Evolutionary conservation across 441 rosid genomes (phyloP).

Genomic region (Adansonia rubrostipa): DNA sequence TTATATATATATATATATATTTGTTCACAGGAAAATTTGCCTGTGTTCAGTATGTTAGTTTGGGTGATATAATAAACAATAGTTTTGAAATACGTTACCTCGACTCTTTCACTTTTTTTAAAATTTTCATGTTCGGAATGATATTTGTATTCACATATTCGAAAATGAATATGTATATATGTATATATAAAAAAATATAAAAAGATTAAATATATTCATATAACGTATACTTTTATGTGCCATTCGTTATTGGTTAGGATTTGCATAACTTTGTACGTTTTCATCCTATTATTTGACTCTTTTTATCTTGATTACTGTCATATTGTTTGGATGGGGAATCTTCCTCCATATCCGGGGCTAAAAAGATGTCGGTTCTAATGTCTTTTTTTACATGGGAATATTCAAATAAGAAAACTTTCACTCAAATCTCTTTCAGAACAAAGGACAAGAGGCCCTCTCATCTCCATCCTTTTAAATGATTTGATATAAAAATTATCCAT

Average conservation of each 20-base stretch:
- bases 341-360: slow-evolving; percentile 49
- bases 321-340: slow-evolving; percentile 39
- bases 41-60: not conserved
- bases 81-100: not conserved
- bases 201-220: too few relatives aligned
- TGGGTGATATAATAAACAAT: not conserved
- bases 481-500: slow-evolving; percentile 25
- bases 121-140: too few relatives aligned
- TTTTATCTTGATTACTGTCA: slow-evolving; percentile 32
- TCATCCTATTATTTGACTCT: slow-evolving; percentile 17
- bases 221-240: too few relatives aligned
- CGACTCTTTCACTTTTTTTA: too few relatives aligned
- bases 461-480: slow-evolving; percentile 20
- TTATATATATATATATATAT: not conserved
- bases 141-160: too few relatives aligned
- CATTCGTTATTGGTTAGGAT: not conserved
- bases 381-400: slow-evolving; percentile 34
- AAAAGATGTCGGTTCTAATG: slow-evolving; percentile 41
- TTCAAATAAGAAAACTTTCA: slow-evolving; percentile 25
- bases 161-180: too few relatives aligned
- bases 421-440: slow-evolving; percentile 27
- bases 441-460: slow-evolving; percentile 33
- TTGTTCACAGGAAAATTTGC: not conserved
- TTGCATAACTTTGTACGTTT: slow-evolving; percentile 24
- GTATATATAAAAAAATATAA: too few relatives aligned